phyloP scores from a whole-genome alignment of 805 yeast genomes.

The Hanseniaspora meyeri region DNA sequence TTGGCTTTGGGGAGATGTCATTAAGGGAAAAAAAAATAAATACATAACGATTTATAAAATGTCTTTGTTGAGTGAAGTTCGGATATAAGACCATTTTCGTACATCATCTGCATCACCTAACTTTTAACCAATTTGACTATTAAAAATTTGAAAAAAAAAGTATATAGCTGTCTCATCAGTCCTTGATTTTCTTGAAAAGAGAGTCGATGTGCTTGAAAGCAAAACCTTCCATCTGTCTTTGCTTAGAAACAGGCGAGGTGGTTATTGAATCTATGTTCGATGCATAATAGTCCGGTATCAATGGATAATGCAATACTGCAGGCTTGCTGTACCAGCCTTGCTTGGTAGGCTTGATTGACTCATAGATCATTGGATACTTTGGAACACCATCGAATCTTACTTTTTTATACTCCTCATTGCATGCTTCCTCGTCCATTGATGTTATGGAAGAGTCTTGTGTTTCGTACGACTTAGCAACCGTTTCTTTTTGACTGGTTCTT shows the following conservation, averaged over 20 bases:
- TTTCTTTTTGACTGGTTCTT: not conserved
- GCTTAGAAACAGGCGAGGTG: conserved; percentile 3
- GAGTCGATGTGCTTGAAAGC: conserved; percentile 24
- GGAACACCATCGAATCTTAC: conserved; percentile 29
- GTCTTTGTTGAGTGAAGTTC: too few species aligned
- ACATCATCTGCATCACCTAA: too few species aligned
- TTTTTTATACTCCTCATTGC: conserved; percentile 18
- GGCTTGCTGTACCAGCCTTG: conserved; percentile 31
- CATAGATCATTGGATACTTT: conserved; percentile 23
- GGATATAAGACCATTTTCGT: not conserved
- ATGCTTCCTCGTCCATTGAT: not conserved
- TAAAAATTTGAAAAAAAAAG: too few species aligned
- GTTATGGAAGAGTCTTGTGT: not conserved
- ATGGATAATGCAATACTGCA: conserved; percentile 26
- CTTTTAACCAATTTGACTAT: too few species aligned
- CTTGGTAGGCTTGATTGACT: conserved; percentile 25
- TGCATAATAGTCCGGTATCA: conserved; percentile 20
- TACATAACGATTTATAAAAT: too few species aligned
- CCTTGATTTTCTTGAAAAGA: not conserved
- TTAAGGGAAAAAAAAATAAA: too few species aligned
- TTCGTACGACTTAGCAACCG: not conserved
- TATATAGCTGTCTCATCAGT: not conserved
- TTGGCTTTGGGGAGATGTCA: too few species aligned
- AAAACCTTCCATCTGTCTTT: conserved; percentile 26
- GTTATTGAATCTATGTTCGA: conserved; percentile 8